Evolutionary conservation across 495 filamentous ascomycete genomes (phyloP).

Genomic region (Aspergillus baeticus): DNA sequence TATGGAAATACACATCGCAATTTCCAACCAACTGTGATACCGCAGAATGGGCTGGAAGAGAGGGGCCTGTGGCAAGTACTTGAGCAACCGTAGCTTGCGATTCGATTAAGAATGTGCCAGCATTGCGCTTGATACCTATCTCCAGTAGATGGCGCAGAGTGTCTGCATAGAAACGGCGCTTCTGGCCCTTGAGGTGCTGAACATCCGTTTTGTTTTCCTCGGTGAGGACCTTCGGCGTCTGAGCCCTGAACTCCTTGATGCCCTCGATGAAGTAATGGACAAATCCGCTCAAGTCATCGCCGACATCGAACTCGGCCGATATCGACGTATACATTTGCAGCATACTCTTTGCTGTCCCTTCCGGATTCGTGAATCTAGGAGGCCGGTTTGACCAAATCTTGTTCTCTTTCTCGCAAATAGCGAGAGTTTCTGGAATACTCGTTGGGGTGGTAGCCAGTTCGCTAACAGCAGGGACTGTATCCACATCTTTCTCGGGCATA

Average conservation of each 20-base stretch:
- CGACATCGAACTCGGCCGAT: conserved; percentile 50
- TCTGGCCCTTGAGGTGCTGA: conserved; percentile 83
- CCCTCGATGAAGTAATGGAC: conserved; percentile 61
- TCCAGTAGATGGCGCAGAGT: conserved; percentile 74
- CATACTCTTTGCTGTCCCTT: conserved; percentile 65
- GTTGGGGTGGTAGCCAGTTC: conserved; percentile 17
- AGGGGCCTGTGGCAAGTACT: conserved; percentile 57
- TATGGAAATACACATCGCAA: conserved; percentile 75
- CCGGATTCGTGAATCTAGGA: conserved; percentile 66
- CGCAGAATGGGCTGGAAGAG: conserved; percentile 26
- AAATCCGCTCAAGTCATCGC: conserved; percentile 64
- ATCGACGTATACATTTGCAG: conserved; percentile 52
- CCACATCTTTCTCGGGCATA: conserved; percentile 53
- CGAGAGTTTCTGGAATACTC: conserved; percentile 41
- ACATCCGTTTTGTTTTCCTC: conserved; percentile 80
- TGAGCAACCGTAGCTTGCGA: conserved; percentile 68
- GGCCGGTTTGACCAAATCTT: conserved; percentile 60
- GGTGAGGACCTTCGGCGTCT: conserved; percentile 72
- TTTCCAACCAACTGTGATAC: conserved; percentile 28
- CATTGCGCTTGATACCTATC: conserved; percentile 85
- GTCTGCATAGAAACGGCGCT: conserved; percentile 88
- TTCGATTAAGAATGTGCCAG: conserved; percentile 64
- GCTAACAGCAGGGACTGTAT: conserved; percentile 20
- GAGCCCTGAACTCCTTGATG: conserved; percentile 70
- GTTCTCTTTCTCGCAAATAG: conserved; percentile 52